These are phyloP conservation scores for Pseudozyma flocculosa DNA, from an alignment of 1,284 basidiomycete species.

Conservation along the genomic window DNA sequence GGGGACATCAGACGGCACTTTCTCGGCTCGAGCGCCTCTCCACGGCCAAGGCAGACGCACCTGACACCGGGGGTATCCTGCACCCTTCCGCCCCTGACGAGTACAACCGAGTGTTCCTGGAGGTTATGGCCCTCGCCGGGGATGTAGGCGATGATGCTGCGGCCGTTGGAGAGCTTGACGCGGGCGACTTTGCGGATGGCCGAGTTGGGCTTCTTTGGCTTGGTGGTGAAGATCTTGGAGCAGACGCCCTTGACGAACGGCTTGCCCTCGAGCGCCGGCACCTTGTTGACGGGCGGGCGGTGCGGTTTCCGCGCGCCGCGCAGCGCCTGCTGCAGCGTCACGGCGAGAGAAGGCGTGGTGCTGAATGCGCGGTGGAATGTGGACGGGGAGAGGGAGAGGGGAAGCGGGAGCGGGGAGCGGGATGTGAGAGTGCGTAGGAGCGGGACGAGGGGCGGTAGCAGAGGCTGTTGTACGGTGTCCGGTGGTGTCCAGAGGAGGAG, in stretches of 20 bases:
- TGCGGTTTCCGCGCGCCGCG: slow-evolving; percentile 54
- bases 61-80: slow-evolving; percentile 79
- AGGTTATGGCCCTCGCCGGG: slow-evolving; percentile 97
- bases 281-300: slow-evolving; percentile 57
- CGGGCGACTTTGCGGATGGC: slow-evolving; percentile 95
- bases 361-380: slow-evolving; percentile 27
- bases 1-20: no score
- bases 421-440: no score
- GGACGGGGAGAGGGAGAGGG: no score
- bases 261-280: slow-evolving; percentile 49
- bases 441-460: no score
- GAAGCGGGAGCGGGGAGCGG: no score
- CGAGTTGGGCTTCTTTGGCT: slow-evolving; percentile 98
- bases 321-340: slow-evolving; percentile 55
- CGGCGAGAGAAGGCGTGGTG: slow-evolving; percentile 32
- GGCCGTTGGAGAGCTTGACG: slow-evolving; percentile 87
- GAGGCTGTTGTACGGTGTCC: no score
- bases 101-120: slow-evolving; percentile 94
- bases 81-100: slow-evolving; percentile 88
- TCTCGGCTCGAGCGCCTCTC: no score
- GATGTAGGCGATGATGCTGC: slow-evolving; percentile 88
- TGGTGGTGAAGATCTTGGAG: slow-evolving; percentile 60
- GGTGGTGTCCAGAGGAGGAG: no score
- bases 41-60: slow-evolving; percentile 4
- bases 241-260: slow-evolving; percentile 58